phyloP scores from a whole-genome alignment of 805 yeast species.

The Candida easanensis region DNA sequence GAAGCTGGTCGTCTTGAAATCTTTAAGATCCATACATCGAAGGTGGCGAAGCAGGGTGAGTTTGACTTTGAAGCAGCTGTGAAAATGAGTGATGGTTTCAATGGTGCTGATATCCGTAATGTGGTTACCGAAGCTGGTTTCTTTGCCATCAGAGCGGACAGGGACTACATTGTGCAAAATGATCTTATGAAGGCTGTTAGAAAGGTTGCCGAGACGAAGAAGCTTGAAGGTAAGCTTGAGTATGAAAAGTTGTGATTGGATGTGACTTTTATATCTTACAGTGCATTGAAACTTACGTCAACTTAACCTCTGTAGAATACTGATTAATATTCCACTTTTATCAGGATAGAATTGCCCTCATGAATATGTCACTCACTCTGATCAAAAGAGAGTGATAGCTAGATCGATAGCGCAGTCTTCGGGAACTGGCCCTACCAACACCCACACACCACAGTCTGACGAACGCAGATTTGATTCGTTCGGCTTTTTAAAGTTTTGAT shows the following conservation, averaged over 20 bases:
- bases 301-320: too few relatives aligned
- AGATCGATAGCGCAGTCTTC: too few relatives aligned
- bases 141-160: constrained; percentile 95
- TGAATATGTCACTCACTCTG: too few relatives aligned
- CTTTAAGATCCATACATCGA: constrained; percentile 86
- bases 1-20: constrained; percentile 94
- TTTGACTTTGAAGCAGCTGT: constrained; percentile 96
- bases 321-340: too few relatives aligned
- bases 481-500: too few relatives aligned
- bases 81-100: constrained; percentile 98
- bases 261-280: not conserved
- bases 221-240: constrained; percentile 92
- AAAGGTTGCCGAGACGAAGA: constrained; percentile 95
- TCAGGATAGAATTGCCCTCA: too few relatives aligned
- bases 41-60: constrained; percentile 88
- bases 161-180: constrained; percentile 89
- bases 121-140: constrained; percentile 98
- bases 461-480: too few relatives aligned
- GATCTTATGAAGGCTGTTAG: constrained; percentile 98
- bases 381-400: too few relatives aligned
- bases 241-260: constrained; percentile 82
- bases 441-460: too few relatives aligned
- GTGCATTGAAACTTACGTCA: not conserved
- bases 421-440: too few relatives aligned
- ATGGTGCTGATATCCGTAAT: constrained; percentile 97